Evolutionary conservation across 2,329 filamentous ascomycete genomes (phyloP), one percentile per base, ranked within the genome.

Genomic region (Pyrenophora tritici-repentis): DNA sequence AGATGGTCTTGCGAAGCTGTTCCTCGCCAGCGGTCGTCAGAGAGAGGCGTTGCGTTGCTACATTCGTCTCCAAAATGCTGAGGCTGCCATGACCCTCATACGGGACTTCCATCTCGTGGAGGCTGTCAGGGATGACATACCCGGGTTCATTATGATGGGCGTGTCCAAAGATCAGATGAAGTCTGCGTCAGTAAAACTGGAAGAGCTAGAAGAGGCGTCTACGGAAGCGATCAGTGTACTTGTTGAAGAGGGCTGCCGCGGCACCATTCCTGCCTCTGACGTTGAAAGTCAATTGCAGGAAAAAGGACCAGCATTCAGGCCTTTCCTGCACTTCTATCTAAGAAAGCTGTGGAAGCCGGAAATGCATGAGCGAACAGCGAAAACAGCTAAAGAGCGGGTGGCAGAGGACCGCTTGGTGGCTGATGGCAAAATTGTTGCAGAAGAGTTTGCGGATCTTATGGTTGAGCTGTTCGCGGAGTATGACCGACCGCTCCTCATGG

Each of bases 281-380:
- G 92, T 99, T 2, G 87, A 97, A 2, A 77, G 81, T 4, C 92
- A 97, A 69, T 79, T 99, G 2, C 80, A 87, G 61, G 79, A 80
- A 16, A 60, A 56, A 39, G 57, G 57, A 14, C 77, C 64, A 4
- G 55, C 61, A 2, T 78, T 89, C 42, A 79, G 85, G 42, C 78
- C 90, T 0, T 97, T 96, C 67, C 82, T 96, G 0, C 97, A 89
- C 76, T 95, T 97, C 75, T 99, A 99, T 71, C 81, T 99, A 18
- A 86, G 89, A 10, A 86, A 87, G 0, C 79, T 99, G 2, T 99
- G 93, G 92, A 84, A 82, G 52, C 91, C 90, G 1, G 84, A 90
- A 52, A 84, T 83, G 8, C 81, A 87, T 56, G 67, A 73, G 47
- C 65, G 64, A 32, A 72, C 65, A 32, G 70, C 56, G 6, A 68